These are phyloP conservation scores for Takashimella tepidaria DNA, from an alignment of 1,284 basidiomycete genomes.

Conservation along the genomic window DNA sequence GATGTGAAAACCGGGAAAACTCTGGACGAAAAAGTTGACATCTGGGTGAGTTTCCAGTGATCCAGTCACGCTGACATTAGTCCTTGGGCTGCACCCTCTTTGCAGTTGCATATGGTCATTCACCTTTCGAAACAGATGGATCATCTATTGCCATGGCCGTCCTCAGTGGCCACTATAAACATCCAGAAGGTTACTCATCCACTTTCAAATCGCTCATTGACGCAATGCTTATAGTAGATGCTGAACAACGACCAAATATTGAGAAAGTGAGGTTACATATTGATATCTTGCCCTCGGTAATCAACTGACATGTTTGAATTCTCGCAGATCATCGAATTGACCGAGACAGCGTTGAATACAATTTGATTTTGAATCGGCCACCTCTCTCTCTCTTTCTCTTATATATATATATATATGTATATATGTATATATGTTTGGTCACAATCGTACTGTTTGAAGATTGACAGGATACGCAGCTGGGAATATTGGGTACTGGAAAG, in stretches of 20 bases:
- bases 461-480: background rate
- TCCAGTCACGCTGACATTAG: constrained; percentile 46
- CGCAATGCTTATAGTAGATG: constrained; percentile 72
- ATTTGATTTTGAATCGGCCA: background rate
- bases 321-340: constrained; percentile 67
- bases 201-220: constrained; percentile 75
- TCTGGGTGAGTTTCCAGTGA: constrained; percentile 65
- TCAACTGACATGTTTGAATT: constrained; percentile 15
- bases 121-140: constrained; percentile 85
- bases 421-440: background rate
- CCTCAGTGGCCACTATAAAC: constrained; percentile 75
- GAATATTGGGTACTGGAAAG: background rate
- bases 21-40: constrained; percentile 91
- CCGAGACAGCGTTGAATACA: constrained; percentile 53
- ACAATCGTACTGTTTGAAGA: background rate
- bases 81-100: constrained; percentile 88
- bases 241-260: constrained; percentile 73
- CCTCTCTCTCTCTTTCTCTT: too few relatives aligned
- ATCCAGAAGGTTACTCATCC: constrained; percentile 69
- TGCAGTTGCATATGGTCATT: constrained; percentile 85
- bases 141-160: constrained; percentile 95
- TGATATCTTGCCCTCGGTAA: background rate
- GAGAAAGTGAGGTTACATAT: constrained; percentile 56
- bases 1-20: constrained; percentile 84
- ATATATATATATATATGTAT: too few relatives aligned